These are phyloP conservation scores for Corymbia calophylla DNA, from an alignment of 441 rosid species.

Conservation along the genomic window DNA sequence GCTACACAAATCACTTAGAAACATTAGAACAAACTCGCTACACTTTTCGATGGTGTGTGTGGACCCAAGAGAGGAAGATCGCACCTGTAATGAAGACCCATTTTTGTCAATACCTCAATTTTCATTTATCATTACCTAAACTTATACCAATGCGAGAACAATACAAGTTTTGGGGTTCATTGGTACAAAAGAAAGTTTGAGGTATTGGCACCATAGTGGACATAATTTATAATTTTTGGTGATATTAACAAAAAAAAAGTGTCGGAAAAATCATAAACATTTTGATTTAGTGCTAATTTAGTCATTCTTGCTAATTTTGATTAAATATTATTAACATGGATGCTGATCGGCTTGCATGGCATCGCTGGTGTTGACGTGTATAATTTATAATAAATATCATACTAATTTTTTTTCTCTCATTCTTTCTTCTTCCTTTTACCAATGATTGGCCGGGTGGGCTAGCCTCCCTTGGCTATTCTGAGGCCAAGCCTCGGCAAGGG, in stretches of 20 bases:
- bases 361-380: too few relatives aligned
- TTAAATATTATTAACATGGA: too few relatives aligned
- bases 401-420: too few relatives aligned
- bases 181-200: background rate
- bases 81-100: background rate
- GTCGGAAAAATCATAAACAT: too few relatives aligned
- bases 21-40: background rate
- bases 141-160: background rate
- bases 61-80: background rate
- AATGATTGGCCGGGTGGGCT: too few relatives aligned
- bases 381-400: too few relatives aligned
- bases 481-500: too few relatives aligned
- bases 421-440: too few relatives aligned
- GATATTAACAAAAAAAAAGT: background rate
- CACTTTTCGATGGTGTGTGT: background rate
- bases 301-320: too few relatives aligned
- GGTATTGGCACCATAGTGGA: background rate
- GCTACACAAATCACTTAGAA: background rate
- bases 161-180: background rate
- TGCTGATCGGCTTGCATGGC: too few relatives aligned
- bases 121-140: background rate
- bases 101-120: background rate
- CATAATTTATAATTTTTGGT: background rate
- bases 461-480: too few relatives aligned
- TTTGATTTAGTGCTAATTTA: too few relatives aligned